Evolutionary conservation across 2,329 filamentous ascomycete genomes (phyloP), one percentile per base, ranked within the genome.

Genomic region (Trichoderma atrobrunneum): DNA sequence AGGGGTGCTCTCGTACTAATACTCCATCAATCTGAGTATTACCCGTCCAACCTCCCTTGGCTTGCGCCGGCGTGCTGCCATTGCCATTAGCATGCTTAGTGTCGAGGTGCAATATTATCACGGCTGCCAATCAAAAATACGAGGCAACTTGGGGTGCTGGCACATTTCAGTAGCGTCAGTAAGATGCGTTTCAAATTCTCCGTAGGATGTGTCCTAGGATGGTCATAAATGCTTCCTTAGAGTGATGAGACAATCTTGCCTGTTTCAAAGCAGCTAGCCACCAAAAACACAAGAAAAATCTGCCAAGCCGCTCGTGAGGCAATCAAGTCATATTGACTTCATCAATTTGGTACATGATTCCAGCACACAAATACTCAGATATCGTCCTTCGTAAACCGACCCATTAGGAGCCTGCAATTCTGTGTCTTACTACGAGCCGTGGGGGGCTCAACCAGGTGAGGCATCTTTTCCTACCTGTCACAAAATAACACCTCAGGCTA

Each of bases 371-470:
- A 34, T 32, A 7, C 28, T 30, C 10, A 5, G 30, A 21, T 1
- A 14, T 54, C 11, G 11, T 7, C 30, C 30, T 14, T 60, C 30
- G 28, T 34, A 34, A 21, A 21, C 30, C 11, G 43, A 62, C 57
- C 51, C 32, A 18, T 28, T 24, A 30, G 32, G 21, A 59, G 39
- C 30, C 39, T 12, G 14, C 39, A 5, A 16, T 24, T 28, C 28
- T 24, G 16, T 54, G 66, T 69, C 68, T 70, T 70, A 70, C 68
- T 70, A 48, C 18, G 26, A 26, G 11, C 32, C n/a, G 68, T 10
- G 60, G 68, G 60, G 68, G 6, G 16, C 18, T 32, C 5, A 56
- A 70, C 39, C 28, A 12, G 16, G 57, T 64, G 60, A 56, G 43
- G 18, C 12, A 14, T 12, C 28, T 48, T 30, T 70, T 57, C 68